phyloP scores from a whole-genome alignment of 805 yeast genomes.

The Diddensiella santjacobensis region DNA sequence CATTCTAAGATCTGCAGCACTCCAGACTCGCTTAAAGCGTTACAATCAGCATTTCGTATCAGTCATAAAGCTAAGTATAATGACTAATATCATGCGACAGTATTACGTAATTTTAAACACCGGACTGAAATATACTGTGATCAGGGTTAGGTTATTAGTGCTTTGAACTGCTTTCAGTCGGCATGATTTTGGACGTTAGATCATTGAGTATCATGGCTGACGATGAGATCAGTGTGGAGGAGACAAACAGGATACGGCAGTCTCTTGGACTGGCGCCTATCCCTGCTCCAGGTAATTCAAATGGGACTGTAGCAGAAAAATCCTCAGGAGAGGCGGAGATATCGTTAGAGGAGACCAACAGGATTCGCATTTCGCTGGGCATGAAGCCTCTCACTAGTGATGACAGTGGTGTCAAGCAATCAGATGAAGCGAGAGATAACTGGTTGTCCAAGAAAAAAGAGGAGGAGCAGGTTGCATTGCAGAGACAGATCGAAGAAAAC shows the following conservation, averaged over 20 bases:
- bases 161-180: no score
- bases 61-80: no score
- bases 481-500: conserved; percentile 22
- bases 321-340: conserved; percentile 11
- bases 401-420: conserved; percentile 7
- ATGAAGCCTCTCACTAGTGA: conserved; percentile 44
- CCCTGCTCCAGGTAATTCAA: conserved; percentile 19
- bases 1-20: no score
- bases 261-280: conserved; percentile 54
- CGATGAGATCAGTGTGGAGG: conserved; percentile 40
- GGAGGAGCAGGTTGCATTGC: conserved; percentile 30
- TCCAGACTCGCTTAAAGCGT: no score
- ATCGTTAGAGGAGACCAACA: conserved; percentile 54
- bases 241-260: conserved; percentile 51
- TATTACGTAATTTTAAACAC: no score
- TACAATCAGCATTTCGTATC: no score
- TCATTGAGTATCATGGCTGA: neutral
- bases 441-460: conserved; percentile 35
- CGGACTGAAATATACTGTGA: no score
- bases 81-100: no score
- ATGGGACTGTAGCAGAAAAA: neutral
- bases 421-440: conserved; percentile 38
- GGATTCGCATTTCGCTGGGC: conserved; percentile 48
- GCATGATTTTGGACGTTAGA: no score
- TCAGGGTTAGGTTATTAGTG: no score